Percentiles rank a stretch among this genome's conserved stretches.
Conservation (phyloP, 305 asterid genomes). For the Solanum hybrid region DNA sequence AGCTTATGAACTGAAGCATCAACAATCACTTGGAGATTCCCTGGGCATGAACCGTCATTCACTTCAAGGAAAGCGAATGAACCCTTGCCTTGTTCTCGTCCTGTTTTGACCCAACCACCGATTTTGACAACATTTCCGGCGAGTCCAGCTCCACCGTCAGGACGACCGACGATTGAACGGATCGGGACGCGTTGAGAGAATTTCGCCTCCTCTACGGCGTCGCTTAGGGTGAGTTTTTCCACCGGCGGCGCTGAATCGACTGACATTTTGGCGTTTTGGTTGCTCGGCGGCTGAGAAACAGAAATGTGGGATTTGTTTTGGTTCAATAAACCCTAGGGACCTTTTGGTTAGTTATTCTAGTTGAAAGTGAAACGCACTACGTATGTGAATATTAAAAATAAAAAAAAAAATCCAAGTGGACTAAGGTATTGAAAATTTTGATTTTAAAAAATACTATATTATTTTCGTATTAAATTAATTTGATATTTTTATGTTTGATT, state of each 20-base stretch:
- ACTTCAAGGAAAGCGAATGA: conserved; percentile 70
- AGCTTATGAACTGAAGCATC: conserved; percentile 45
- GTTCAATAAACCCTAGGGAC: neutral
- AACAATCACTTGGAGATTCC: conserved; percentile 75
- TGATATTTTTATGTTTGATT: too few species aligned
- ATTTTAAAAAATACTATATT: too few species aligned
- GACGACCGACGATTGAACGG: conserved; percentile 44
- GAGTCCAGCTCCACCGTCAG: conserved; percentile 72
- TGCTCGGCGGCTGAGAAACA: neutral
- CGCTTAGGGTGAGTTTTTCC: conserved; percentile 34
- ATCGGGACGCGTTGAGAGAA: conserved; percentile 81
- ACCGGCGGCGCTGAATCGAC: conserved; percentile 36
- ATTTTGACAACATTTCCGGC: conserved; percentile 53
- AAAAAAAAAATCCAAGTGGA: too few species aligned
- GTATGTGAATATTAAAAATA: neutral
- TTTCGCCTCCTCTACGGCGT: conserved; percentile 37
- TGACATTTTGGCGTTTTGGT: conserved; percentile 27
- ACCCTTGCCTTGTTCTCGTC: conserved; percentile 80
- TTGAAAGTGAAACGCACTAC: neutral
- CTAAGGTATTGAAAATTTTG: neutral
- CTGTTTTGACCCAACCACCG: conserved; percentile 94
- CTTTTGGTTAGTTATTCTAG: neutral
- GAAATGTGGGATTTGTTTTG: neutral
- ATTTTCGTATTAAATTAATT: too few species aligned
- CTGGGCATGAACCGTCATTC: conserved; percentile 83